Conservation (phyloP, 1,139 yeast genomes). For the Protomyces macrosporus region DNA sequence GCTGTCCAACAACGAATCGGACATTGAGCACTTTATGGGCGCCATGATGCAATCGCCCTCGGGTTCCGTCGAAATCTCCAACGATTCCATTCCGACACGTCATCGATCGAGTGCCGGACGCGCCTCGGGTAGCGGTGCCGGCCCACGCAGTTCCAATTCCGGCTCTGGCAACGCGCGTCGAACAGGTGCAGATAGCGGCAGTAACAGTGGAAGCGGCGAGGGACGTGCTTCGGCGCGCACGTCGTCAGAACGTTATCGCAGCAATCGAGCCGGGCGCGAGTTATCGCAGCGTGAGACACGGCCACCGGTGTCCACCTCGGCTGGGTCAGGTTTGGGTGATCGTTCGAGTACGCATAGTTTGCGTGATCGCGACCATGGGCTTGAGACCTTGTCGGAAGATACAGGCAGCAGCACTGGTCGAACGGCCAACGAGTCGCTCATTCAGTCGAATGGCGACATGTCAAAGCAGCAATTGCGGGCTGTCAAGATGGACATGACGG, state of each 20-base stretch:
- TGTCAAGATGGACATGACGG: slow-evolving; percentile 10
- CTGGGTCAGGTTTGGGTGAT: not conserved
- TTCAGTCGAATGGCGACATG: not conserved
- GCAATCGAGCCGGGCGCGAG: not conserved
- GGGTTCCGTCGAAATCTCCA: not conserved
- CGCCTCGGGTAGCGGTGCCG: not conserved
- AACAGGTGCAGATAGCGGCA: not conserved
- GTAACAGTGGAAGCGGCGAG: not conserved
- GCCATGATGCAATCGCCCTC: slow-evolving; percentile 3
- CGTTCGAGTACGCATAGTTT: not conserved
- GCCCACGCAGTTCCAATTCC: not conserved
- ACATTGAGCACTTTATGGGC: slow-evolving; percentile 16
- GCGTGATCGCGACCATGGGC: not conserved
- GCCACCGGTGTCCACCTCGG: not conserved
- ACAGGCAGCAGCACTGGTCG: not conserved
- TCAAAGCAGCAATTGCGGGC: slow-evolving; percentile 5
- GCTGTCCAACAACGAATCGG: not conserved
- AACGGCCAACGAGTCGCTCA: not conserved
- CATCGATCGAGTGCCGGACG: not conserved
- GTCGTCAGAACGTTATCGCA: not conserved
- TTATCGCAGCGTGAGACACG: not conserved
- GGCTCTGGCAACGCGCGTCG: not conserved
- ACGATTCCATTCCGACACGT: not conserved
- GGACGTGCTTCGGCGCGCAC: not conserved
- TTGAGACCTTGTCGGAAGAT: not conserved